Percentiles rank a stretch among this genome's conserved stretches.
Conservation (phyloP, 202 grass and related monocot species). For the Sporobolus alterniflorus region DNA sequence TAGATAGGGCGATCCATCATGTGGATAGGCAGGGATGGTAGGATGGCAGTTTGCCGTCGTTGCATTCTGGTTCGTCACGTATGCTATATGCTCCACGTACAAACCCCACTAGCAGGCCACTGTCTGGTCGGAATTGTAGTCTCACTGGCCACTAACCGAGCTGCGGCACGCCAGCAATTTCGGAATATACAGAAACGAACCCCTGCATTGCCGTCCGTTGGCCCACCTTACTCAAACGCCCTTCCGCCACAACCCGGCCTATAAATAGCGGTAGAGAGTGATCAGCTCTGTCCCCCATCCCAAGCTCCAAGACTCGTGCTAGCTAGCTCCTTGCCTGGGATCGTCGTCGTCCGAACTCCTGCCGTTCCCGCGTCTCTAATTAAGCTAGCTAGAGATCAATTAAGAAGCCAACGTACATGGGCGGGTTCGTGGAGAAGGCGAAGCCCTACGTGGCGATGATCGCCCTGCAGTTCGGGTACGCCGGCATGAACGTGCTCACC, state of each 20-base stretch:
- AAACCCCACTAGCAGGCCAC: no score
- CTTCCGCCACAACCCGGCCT: constrained; percentile 2
- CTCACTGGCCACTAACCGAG: constrained; percentile 36
- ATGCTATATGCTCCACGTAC: constrained; percentile 12
- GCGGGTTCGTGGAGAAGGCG: constrained; percentile 56
- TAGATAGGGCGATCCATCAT: no score
- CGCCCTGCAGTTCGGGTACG: constrained; percentile 86
- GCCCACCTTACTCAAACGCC: constrained; percentile 46
- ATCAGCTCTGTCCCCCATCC: not conserved
- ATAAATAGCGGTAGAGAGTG: constrained; percentile 45
- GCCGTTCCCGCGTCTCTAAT: no score
- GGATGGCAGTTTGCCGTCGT: not conserved
- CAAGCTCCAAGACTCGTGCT: not conserved
- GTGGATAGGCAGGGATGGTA: no score
- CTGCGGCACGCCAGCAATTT: not conserved
- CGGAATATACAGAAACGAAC: constrained; percentile 29
- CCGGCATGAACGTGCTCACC: constrained; percentile 90
- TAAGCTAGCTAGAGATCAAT: no score
- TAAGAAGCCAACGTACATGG: no score
- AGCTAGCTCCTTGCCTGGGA: not conserved
- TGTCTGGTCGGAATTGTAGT: constrained; percentile 15
- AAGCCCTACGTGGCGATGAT: constrained; percentile 93
- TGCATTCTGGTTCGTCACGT: not conserved
- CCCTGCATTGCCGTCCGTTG: not conserved
- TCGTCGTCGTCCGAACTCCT: not conserved